Evolutionary conservation across 305 asterid genomes (phyloP).

Genomic region (Fraxinus baroniana): DNA sequence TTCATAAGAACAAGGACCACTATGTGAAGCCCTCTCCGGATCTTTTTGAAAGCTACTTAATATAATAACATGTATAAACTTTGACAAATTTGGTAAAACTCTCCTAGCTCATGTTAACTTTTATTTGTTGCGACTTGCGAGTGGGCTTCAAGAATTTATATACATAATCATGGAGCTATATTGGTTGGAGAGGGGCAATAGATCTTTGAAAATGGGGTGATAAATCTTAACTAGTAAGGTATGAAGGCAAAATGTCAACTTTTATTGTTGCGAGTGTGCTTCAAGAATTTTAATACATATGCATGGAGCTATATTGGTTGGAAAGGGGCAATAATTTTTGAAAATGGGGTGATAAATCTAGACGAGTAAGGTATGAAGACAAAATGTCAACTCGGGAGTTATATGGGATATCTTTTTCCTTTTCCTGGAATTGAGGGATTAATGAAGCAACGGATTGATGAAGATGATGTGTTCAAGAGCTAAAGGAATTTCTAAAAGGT

Average conservation of each 20-base stretch:
- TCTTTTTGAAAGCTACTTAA: not conserved
- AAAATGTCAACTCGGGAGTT: constrained; percentile 3
- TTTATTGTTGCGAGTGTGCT: not conserved
- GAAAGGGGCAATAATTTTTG: not conserved
- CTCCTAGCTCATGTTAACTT: not conserved
- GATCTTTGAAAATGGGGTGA: not conserved
- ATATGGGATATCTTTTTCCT: not conserved
- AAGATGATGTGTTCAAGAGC: not conserved
- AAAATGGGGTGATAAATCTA: not conserved
- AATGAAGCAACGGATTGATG: not conserved
- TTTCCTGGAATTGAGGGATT: constrained; percentile 12
- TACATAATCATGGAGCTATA: not conserved
- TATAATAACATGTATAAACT: not conserved
- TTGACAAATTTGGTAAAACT: not conserved
- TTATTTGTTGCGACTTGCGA: not conserved
- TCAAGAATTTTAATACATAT: not conserved
- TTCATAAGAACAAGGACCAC: not conserved
- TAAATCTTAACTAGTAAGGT: not conserved
- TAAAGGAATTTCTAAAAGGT: not conserved
- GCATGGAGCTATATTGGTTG: not conserved
- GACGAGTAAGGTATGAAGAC: not conserved
- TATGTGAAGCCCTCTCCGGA: not conserved
- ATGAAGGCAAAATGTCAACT: not conserved
- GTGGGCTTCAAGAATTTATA: not conserved
- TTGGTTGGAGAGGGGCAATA: not conserved